Base-by-base conservation (phyloP, 2,329 filamentous ascomycete species). In the Fusarium sororula region DNA sequence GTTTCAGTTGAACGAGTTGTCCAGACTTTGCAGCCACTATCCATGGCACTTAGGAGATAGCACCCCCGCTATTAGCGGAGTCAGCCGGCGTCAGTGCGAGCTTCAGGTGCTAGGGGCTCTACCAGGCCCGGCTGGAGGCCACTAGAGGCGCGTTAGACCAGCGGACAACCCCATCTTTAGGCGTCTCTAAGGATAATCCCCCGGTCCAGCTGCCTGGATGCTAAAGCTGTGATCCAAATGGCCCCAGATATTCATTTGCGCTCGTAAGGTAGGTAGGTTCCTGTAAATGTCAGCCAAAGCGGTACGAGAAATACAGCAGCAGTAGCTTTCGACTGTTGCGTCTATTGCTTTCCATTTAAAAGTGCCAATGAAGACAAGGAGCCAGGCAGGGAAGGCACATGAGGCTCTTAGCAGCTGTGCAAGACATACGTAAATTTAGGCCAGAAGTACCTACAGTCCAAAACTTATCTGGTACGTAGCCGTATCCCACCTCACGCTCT, bases 151-250 rank as follows among this genome's bases (percentile, higher is more conserved):
- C 42, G 54, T 65, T 74, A 68, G 71, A 69, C 63, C 68, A 61
- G 59, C 72, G 53, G 73, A 62, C 76, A 67, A 77, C 76, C 76
- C 76, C 76, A 75, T 78, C 73, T 77, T 78, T 75, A 63, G 70
- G 74, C 71, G 68, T 66, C 62, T 67, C 62, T 61, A 62, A 74
- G 65, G 57, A 50, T 54, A 65, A 64, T 70, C 63, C 70, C 73
- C 73, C 63, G 63, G 70, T 75, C 73, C 51, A 75, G 58, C 58
- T 58, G 68, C 47, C 57, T 58, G 53, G 64, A 57, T 56, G 47
- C 61, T 50, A 64, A 51, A 74, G 62, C 42, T 44, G 53, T 56
- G 38, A 56, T 51, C 57, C 47, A 72, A 72, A 72, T 63, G 47
- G 59, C 44, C 63, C 59, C 48, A 73, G 51, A 42, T 61, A 38